These are phyloP conservation scores for Kazachstania sp. DNA, from an alignment of 1,139 yeast species.

Conservation along the genomic window DNA sequence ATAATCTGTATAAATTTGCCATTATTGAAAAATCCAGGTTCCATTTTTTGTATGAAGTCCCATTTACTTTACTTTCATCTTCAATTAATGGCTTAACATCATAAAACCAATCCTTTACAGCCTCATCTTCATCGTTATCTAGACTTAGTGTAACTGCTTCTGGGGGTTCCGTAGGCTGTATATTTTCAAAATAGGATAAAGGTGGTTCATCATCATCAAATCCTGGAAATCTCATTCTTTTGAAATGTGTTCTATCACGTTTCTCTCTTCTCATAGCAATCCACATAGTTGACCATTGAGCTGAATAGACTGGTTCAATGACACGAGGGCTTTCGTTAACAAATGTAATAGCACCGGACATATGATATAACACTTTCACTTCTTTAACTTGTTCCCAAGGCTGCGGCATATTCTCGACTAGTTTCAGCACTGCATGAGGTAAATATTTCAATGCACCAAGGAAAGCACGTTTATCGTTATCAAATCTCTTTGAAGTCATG, in stretches of 20 bases:
- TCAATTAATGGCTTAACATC: slow-evolving; percentile 70
- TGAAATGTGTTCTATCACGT: slow-evolving; percentile 80
- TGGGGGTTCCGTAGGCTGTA: slow-evolving; percentile 62
- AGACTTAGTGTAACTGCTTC: slow-evolving; percentile 61
- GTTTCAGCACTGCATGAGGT: slow-evolving; percentile 89
- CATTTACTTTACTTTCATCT: slow-evolving; percentile 49
- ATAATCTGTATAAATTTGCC: slow-evolving; percentile 56
- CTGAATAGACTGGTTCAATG: slow-evolving; percentile 80
- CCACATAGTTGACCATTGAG: slow-evolving; percentile 97
- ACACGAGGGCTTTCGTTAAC: slow-evolving; percentile 90
- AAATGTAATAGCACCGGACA: slow-evolving; percentile 90
- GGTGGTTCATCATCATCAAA: slow-evolving; percentile 98
- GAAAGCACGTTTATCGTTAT: slow-evolving; percentile 83
- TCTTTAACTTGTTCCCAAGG: slow-evolving; percentile 93
- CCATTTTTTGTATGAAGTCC: slow-evolving; percentile 69
- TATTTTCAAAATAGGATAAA: slow-evolving; percentile 67
- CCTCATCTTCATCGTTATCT: slow-evolving; percentile 50
- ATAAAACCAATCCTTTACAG: slow-evolving; percentile 68
- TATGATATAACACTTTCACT: slow-evolving; percentile 82
- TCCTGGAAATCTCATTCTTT: slow-evolving; percentile 88
- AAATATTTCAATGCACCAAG: slow-evolving; percentile 86
- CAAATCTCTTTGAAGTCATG: slow-evolving; percentile 66
- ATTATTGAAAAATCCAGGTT: slow-evolving; percentile 50
- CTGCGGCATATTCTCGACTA: slow-evolving; percentile 94
- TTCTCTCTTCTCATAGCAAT: slow-evolving; percentile 88